Percentiles rank a stretch among this genome's conserved stretches.
These are phyloP conservation scores for Brassica cretica DNA, from an alignment of 345 rosid genomes.

Conservation along the genomic window DNA sequence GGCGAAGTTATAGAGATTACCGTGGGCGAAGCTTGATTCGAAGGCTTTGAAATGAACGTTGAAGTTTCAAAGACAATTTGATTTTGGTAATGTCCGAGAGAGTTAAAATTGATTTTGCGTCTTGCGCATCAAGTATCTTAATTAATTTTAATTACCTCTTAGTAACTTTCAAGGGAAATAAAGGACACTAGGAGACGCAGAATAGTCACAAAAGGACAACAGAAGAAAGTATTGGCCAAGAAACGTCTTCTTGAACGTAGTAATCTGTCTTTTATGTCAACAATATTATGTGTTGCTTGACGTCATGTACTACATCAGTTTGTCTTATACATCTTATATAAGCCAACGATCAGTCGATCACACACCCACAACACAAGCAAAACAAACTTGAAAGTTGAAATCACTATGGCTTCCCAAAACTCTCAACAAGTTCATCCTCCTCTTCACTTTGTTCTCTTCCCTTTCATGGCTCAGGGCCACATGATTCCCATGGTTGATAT, in stretches of 20 bases:
- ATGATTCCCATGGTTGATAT: constrained; percentile 55
- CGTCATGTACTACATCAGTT: constrained; percentile 7
- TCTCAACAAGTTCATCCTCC: not conserved
- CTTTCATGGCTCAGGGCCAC: constrained; percentile 25
- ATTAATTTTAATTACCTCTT: not conserved
- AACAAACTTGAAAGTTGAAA: not conserved
- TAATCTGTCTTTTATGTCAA: not conserved
- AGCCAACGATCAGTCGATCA: not conserved
- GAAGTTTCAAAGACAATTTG: not conserved
- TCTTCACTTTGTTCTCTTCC: constrained; percentile 29
- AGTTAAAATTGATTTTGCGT: constrained; percentile 1
- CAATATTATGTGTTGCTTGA: not conserved
- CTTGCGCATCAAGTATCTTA: not conserved
- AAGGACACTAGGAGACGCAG: not conserved
- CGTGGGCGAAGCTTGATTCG: not conserved
- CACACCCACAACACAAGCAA: not conserved
- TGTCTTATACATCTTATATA: constrained; percentile 5
- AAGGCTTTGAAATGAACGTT: not conserved
- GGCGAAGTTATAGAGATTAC: not conserved
- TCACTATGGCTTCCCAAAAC: not conserved
- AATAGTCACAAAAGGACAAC: constrained; percentile 16
- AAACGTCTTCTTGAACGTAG: not conserved
- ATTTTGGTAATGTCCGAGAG: not conserved
- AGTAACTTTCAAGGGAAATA: not conserved
- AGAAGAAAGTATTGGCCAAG: not conserved